Evolutionary conservation across 176 grass and related monocot genomes (phyloP).

Genomic region (Lolium perenne): DNA sequence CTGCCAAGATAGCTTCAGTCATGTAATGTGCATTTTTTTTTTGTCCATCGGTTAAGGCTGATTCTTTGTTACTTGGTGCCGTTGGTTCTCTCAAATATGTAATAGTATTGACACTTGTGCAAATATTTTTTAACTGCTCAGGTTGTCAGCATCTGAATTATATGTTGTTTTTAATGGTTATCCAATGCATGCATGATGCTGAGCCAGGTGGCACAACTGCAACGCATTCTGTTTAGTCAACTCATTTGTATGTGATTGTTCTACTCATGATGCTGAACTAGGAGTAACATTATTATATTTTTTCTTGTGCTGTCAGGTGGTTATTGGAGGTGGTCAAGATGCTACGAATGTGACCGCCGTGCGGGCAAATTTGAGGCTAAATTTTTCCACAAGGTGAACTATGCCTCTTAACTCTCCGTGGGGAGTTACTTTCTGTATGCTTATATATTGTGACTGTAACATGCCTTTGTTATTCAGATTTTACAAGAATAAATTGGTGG

Average conservation of each 20-base stretch:
- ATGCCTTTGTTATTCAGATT: conserved; percentile 52
- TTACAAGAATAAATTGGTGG: conserved; percentile 94
- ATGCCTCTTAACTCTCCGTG: neutral
- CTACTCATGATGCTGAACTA: too few species aligned
- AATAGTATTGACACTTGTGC: neutral
- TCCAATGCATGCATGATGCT: neutral
- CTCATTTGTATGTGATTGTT: neutral
- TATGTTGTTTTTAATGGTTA: neutral
- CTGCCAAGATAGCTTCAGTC: neutral
- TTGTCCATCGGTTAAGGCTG: neutral
- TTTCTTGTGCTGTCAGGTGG: conserved; percentile 60
- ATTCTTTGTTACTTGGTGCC: neutral
- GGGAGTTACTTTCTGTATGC: neutral
- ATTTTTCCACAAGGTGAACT: conserved; percentile 80
- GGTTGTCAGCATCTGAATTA: neutral
- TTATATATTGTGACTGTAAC: conserved; percentile 37
- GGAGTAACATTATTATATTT: conserved; percentile 3
- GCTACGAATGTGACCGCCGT: conserved; percentile 75
- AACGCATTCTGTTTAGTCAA: neutral
- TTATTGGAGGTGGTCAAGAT: conserved; percentile 84
- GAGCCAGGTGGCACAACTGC: neutral
- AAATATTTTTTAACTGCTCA: neutral
- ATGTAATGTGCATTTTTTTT: neutral
- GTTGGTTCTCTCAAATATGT: conserved; percentile 5
- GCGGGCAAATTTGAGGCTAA: conserved; percentile 97